Evolutionary conservation across 1,284 basidiomycete genomes (phyloP), one percentile per base, ranked within the genome.

Genomic region (Ustilago loliicola): DNA sequence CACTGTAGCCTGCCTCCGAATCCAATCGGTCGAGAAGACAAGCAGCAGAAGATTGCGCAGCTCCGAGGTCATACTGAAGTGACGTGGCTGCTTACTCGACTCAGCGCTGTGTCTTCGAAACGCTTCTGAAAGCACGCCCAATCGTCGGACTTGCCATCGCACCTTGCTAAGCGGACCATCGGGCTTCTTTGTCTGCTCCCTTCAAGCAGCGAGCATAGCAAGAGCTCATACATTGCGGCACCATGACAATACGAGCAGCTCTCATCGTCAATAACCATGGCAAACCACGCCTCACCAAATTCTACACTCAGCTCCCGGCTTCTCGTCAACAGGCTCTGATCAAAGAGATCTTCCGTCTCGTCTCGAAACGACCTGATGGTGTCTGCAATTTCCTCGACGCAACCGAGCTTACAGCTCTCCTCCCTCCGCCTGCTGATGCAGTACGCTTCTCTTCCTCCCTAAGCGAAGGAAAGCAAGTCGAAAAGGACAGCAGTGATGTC

Each of bases 201-300:
- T 32, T 25, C 27, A 13, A 52, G 50, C 50, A 52, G 25, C 27
- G 4, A 17, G 1, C 27, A n/a, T 25, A 32, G 30, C 10, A n/a
- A n/a, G 15, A 32, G 17, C 50, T 7, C 30, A 53, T 7, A 53
- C 17, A 4, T 21, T 15, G 19, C 45, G 27, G 40, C 54, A 61
- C 47, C 9, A 85, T 82, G 80, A 96, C 96, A 93, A 96, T 97
- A 73, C 94, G 95, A 87, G 93, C 92, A 53, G 92, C 93, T 50
- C 89, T 93, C 78, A 93, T 93, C 81, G 92, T 89, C 64, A 94
- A 94, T 93, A 89, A 96, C 93, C 87, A 95, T 91, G 55, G 91
- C 91, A 92, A 96, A 73, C 92, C 97, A 13, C 92, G 97, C 54
- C 89, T 99, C 66, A 93, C 94, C 80, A 98, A 98, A 88, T 99